Evolutionary conservation across 225 moss, liverwort and hornwort species (phyloP).

Genomic region (Marchantia polymorpha): DNA sequence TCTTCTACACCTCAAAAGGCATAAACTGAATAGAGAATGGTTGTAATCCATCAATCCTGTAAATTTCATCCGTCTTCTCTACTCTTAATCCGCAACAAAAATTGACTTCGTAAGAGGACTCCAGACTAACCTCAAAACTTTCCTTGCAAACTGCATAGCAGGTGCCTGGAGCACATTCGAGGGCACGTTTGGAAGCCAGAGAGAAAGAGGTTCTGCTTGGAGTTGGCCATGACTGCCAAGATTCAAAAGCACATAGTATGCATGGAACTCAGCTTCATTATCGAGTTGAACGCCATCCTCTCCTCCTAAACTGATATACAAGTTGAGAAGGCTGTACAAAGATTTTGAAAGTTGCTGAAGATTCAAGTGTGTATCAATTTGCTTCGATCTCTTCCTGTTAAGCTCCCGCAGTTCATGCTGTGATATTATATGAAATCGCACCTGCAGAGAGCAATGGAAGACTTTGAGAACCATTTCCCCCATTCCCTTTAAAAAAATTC

Average conservation of each 20-base stretch:
- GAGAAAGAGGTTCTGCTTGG: constrained; percentile 75
- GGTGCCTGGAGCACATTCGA: constrained; percentile 54
- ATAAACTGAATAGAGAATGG: not conserved
- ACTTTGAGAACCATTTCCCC: not conserved
- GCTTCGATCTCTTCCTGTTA: constrained; percentile 53
- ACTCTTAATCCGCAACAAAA: not conserved
- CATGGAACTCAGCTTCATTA: constrained; percentile 79
- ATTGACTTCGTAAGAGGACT: not conserved
- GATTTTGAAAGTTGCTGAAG: constrained; percentile 92
- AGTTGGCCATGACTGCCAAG: constrained; percentile 68
- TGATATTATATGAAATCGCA: constrained; percentile 90
- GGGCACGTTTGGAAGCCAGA: constrained; percentile 81
- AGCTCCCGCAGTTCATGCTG: constrained; percentile 74
- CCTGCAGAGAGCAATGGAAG: constrained; percentile 42
- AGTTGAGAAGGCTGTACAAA: constrained; percentile 68
- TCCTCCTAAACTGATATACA: constrained; percentile 63
- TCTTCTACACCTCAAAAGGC: not conserved
- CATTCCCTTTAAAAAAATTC: not conserved
- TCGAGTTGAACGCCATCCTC: constrained; percentile 43
- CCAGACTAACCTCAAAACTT: constrained; percentile 57
- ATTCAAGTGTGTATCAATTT: constrained; percentile 75
- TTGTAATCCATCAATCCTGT: not conserved
- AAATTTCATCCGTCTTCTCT: not conserved
- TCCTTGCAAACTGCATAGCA: constrained; percentile 66
- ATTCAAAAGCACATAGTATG: constrained; percentile 85